Percentiles rank a stretch among this genome's conserved stretches.
Conservation (phyloP, 2,329 filamentous ascomycete species). For the Penicillium sp. region DNA sequence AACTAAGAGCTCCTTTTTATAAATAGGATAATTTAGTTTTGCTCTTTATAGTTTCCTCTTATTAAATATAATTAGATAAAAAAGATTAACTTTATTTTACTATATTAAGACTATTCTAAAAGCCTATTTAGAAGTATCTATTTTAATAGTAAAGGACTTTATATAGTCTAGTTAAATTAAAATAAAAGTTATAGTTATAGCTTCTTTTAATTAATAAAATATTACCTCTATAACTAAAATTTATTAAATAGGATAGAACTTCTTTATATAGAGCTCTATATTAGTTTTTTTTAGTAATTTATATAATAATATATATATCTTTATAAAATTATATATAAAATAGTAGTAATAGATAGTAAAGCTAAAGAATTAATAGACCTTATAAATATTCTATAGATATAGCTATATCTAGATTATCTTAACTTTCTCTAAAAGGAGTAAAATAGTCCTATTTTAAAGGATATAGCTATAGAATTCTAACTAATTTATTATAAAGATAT, state of each 20-base stretch:
- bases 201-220: conserved; percentile 4
- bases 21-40: conserved; percentile 5
- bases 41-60: conserved; percentile 2
- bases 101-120: conserved; percentile 5
- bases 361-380: conserved; percentile 3
- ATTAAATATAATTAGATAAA: conserved; percentile 1
- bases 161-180: conserved; percentile 4
- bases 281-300: too few species aligned
- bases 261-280: conserved; percentile 3
- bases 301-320: background rate
- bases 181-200: conserved; percentile 2
- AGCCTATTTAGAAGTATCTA: conserved; percentile 1
- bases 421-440: conserved; percentile 20
- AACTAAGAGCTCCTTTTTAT: conserved; percentile 6
- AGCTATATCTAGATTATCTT: conserved; percentile 12
- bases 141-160: background rate
- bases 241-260: conserved; percentile 2
- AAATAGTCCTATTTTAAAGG: conserved; percentile 8
- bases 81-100: background rate
- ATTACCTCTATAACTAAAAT: background rate
- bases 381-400: conserved; percentile 1
- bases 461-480: conserved; percentile 6
- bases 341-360: conserved; percentile 8
- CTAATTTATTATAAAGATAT: conserved; percentile 1
- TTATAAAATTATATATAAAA: background rate